Conservation (phyloP, 23 red algal species). For the Gracilaria gracilis region DNA sequence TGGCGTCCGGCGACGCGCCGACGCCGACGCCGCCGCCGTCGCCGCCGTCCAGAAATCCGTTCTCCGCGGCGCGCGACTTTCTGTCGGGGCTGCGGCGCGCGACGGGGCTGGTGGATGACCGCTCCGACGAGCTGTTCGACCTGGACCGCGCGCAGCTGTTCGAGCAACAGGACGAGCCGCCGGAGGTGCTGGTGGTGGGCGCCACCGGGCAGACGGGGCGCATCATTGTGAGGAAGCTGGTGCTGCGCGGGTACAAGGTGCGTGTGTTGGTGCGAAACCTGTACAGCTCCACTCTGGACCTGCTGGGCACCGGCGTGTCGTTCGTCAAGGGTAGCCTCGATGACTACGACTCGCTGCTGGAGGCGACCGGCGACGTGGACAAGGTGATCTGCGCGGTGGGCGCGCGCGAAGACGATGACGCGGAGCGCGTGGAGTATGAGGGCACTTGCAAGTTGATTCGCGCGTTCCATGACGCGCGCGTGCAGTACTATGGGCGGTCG, state of each 20-base stretch:
- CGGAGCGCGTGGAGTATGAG: constrained; percentile 65
- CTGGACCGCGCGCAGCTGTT: constrained; percentile 49
- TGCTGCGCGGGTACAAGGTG: constrained; percentile 88
- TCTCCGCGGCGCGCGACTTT: constrained; percentile 65
- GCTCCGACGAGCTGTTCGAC: constrained; percentile 44
- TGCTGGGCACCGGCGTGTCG: constrained; percentile 82
- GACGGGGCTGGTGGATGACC: constrained; percentile 29
- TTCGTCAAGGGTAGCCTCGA: constrained; percentile 88
- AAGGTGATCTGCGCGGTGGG: constrained; percentile 95
- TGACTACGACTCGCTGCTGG: constrained; percentile 82
- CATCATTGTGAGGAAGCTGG: constrained; percentile 94
- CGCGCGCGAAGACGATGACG: constrained; percentile 41
- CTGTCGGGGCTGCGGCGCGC: constrained; percentile 56
- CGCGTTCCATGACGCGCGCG: constrained; percentile 90
- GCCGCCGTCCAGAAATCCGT: constrained; percentile 4
- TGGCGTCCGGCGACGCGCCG: background rate
- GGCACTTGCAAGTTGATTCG: constrained; percentile 78
- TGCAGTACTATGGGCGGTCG: constrained; percentile 79
- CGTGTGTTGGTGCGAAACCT: constrained; percentile 95
- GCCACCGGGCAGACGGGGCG: constrained; percentile 93
- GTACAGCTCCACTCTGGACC: constrained; percentile 78
- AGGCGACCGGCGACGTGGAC: constrained; percentile 90
- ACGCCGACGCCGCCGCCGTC: background rate
- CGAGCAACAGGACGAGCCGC: constrained; percentile 65
- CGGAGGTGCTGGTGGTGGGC: constrained; percentile 90